Percentiles rank a stretch among this genome's conserved stretches.
phyloP scores from a whole-genome alignment of 2,329 filamentous ascomycete species.

The Phialophora verrucosa region DNA sequence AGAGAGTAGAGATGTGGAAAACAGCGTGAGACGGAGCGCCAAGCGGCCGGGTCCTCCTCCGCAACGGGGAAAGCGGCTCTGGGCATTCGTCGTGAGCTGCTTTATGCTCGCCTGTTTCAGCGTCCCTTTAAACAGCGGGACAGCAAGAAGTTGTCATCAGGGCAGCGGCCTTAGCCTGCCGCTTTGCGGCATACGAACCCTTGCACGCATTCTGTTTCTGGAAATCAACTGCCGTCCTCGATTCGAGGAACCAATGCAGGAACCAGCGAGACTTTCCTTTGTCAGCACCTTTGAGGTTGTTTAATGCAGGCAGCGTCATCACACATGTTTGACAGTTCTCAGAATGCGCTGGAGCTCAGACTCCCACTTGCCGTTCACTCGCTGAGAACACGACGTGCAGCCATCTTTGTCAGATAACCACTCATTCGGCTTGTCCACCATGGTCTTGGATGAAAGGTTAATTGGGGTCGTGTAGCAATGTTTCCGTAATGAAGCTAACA shows the following conservation, averaged over 20 bases:
- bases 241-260: not conserved
- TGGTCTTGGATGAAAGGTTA: not conserved
- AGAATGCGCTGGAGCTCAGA: not conserved
- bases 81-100: not conserved
- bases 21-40: not conserved
- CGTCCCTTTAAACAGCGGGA: not conserved
- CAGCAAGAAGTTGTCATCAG: not conserved
- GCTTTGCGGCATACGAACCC: not conserved
- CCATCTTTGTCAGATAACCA: conserved; percentile 20
- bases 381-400: not conserved
- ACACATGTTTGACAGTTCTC: not conserved
- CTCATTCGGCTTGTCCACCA: not conserved
- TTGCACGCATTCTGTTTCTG: not conserved
- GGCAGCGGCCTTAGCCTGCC: not conserved
- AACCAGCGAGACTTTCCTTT: not conserved
- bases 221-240: too few relatives aligned
- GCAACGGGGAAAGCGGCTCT: not conserved
- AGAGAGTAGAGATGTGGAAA: conserved; percentile 2
- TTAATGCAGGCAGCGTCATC: conserved; percentile 13
- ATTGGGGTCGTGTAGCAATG: not conserved
- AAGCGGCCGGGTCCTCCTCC: not conserved
- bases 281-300: not conserved
- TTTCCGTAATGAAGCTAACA: not conserved
- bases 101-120: not conserved
- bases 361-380: not conserved